These are phyloP conservation scores for Collybia mongolica DNA, from an alignment of 768 basidiomycete species.

Conservation along the genomic window DNA sequence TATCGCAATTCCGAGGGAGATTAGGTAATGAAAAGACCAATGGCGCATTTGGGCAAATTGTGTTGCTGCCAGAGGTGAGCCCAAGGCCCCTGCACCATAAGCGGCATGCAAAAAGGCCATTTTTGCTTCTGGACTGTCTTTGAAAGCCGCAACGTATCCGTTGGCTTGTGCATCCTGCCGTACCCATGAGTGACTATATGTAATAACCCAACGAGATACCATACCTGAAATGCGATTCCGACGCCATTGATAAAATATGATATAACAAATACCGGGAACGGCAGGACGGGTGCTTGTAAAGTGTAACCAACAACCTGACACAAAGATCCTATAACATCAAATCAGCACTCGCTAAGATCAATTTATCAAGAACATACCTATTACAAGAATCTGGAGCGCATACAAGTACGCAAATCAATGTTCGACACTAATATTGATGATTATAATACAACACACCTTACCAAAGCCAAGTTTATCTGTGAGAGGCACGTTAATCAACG, in stretches of 20 bases:
- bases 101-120: constrained; percentile 69
- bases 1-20: constrained; percentile 62
- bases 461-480: constrained; percentile 27
- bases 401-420: constrained; percentile 13
- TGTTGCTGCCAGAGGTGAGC: constrained; percentile 74
- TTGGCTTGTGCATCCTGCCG: constrained; percentile 71
- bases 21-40: constrained; percentile 81
- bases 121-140: constrained; percentile 53
- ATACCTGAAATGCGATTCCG: constrained; percentile 32
- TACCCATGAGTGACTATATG: not conserved
- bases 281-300: constrained; percentile 44
- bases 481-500: constrained; percentile 25
- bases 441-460: constrained; percentile 15
- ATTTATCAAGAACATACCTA: constrained; percentile 20
- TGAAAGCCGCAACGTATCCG: constrained; percentile 61
- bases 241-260: constrained; percentile 26
- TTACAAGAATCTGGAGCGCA: not conserved
- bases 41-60: constrained; percentile 64
- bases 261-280: constrained; percentile 52
- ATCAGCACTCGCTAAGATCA: not conserved
- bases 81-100: constrained; percentile 68
- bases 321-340: constrained; percentile 29
- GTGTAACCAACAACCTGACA: constrained; percentile 44
- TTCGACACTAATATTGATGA: not conserved
- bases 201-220: not conserved